Evolutionary conservation across 1,139 yeast species (phyloP).

Genomic region (Spathaspora jeffriesii): DNA sequence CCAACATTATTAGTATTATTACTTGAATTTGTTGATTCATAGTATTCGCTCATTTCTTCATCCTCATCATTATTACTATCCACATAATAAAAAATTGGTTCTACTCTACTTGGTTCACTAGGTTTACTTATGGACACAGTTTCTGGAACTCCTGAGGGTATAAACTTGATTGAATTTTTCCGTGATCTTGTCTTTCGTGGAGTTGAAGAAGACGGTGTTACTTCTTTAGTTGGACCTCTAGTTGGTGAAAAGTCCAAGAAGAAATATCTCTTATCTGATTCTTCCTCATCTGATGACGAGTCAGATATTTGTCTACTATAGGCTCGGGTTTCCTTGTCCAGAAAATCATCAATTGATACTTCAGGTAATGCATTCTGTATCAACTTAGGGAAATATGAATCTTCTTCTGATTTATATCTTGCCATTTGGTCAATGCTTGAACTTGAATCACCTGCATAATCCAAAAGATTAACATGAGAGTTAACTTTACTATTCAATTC

Average conservation of each 20-base stretch:
- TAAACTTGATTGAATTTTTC: constrained; percentile 32
- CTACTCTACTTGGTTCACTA: constrained; percentile 8
- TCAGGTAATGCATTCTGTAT: constrained; percentile 11
- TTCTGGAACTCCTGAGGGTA: constrained; percentile 22
- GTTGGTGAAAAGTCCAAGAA: constrained; percentile 22
- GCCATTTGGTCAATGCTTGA: not conserved
- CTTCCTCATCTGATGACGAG: constrained; percentile 16
- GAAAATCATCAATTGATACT: constrained; percentile 7
- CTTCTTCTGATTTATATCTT: constrained; percentile 10
- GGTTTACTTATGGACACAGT: not conserved
- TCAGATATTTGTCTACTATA: constrained; percentile 14
- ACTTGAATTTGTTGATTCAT: constrained; percentile 5
- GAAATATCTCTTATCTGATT: constrained; percentile 18
- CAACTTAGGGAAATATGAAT: constrained; percentile 31
- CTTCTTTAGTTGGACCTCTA: not conserved
- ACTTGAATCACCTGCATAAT: constrained; percentile 4
- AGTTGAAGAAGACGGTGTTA: constrained; percentile 6
- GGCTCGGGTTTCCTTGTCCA: constrained; percentile 30
- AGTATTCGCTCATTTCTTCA: constrained; percentile 12
- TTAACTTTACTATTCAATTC: constrained; percentile 42
- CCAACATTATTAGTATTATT: not conserved
- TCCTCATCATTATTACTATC: constrained; percentile 28
- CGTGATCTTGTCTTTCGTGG: constrained; percentile 18
- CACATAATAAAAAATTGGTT: constrained; percentile 29
- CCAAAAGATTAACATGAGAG: constrained; percentile 25